phyloP scores from a whole-genome alignment of 208 protist genomes.

The Trypanosoma cruzi region DNA sequence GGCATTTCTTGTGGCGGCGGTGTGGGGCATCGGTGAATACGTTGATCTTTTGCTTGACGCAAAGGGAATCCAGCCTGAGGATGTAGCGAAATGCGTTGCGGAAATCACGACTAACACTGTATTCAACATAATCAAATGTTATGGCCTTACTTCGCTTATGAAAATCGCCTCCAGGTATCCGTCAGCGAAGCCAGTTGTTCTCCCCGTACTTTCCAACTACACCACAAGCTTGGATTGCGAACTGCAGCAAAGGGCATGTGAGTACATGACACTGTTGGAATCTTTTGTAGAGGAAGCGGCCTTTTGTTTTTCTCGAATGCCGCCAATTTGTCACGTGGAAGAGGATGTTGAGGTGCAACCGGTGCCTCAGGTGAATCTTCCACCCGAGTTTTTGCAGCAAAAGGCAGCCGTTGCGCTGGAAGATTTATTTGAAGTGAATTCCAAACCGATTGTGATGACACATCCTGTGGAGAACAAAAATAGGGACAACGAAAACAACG shows the following conservation, averaged over 20 bases:
- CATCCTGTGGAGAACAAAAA: background rate
- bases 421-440: conserved; percentile 67
- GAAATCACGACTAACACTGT: conserved; percentile 77
- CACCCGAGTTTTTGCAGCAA: conserved; percentile 49
- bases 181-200: conserved; percentile 35
- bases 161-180: conserved; percentile 93
- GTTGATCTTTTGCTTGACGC: conserved; percentile 80
- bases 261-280: conserved; percentile 87
- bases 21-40: conserved; percentile 98
- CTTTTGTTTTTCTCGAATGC: conserved; percentile 84
- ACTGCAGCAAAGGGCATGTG: conserved; percentile 94
- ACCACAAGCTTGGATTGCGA: conserved; percentile 90
- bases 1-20: conserved; percentile 90
- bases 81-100: conserved; percentile 60
- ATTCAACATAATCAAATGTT: conserved; percentile 86
- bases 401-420: conserved; percentile 61
- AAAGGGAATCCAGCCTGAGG: conserved; percentile 22
- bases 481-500: background rate
- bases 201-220: conserved; percentile 62
- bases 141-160: conserved; percentile 94
- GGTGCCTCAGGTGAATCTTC: conserved; percentile 59
- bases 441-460: background rate
- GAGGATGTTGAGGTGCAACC: conserved; percentile 47
- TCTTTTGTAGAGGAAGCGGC: conserved; percentile 75
- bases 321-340: conserved; percentile 47